Evolutionary conservation across 106 monocot genomes (phyloP), one percentile per base, ranked within the genome.

Genomic region (Dendrobium chrysotoxum): DNA sequence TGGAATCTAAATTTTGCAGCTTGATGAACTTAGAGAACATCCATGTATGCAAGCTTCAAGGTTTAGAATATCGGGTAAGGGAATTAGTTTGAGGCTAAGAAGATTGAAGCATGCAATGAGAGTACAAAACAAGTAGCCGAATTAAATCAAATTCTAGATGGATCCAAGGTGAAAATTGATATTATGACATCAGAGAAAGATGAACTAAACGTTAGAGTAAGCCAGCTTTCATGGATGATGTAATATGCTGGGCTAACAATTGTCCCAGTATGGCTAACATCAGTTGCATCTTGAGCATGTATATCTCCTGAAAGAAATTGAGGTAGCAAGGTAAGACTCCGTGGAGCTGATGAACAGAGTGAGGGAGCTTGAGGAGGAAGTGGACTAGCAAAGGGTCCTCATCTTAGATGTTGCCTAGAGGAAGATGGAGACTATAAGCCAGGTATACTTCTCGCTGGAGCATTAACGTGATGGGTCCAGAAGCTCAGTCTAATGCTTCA

Each of bases 351-450:
- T 11, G 47, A 75, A 6, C 13, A 46, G 77, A 9, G 80, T 90
- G 40, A 81, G 70, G 20, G 89, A 86, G 61, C 85, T 93, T 12
- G 88, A 96, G 77, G 85, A 75, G 12, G 89, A 89, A 46, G 80
- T 89, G 1, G 96, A 90, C 40, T 86, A 26, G 41, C 90, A 96
- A 79, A 90, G 78, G 71, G 72, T 81, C 13, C 41, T 67, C 28
- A 84, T 93, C 44, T 84, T 47, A 1, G 92, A 94, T 40, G 81
- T 85, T 10, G 92, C 90, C 1, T 93, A 96, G 80, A 86, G 86
- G 28, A 96, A 96, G 86, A 88, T 93, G 76, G 96, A 96, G 83
- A 93, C 94, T 0, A 96, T 96, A 40, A 86, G 96, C 79, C 94
- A 96, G 82, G 86, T 94, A 17, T 94, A 93, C 85, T 90, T 92